Base-by-base conservation (phyloP, 2,329 filamentous ascomycete genomes). In the Apiospora hydei region DNA sequence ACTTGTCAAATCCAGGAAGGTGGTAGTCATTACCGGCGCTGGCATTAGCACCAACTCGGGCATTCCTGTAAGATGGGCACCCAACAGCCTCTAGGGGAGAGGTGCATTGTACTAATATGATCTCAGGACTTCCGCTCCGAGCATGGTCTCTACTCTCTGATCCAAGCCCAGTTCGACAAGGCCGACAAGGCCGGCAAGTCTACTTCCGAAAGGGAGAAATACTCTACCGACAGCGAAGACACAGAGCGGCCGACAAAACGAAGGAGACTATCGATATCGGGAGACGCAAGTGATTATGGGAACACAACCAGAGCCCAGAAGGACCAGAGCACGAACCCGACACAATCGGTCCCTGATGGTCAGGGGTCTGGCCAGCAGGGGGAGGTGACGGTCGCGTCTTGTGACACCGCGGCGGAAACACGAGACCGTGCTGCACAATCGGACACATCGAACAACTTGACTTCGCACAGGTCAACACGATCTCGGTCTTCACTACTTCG, bases 1-100 rank as follows among this genome's bases (percentile, higher is more conserved):
- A 4, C 82, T 94, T 64, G 87, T 88, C 74, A 91, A 90, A 79
- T 88, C 92, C 14, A 88, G 87, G 74, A 93, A 92, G 79, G 86
- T 93, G n/a, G 86, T 94, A 11, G 89, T 94, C 26, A 85, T 94
- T 44, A 94, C 92, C 0, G 92, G 92, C 69, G 92, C 92, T 68
- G 92, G 92, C 70, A 94, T 94, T 78, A 93, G 91, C 78, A 94
- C 92, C 69, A 94, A 93, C 79, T 93, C 91, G 74, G 92, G 92
- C 71, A 94, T 94, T 78, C 92, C 92, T 69, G 92, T 93, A 84
- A 78, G 87, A 38, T 46, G 34, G 34, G 49, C 30, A n/a, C 1
- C 46, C 49, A 16, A 14, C 14, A 16, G 14, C 14, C n/a, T 26
- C 30, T 1, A 26, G 24, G 38, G 43, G 30, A 51, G 80, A 11